Percentiles rank a stretch among this genome's conserved stretches.
phyloP scores from a whole-genome alignment of 2,329 filamentous ascomycete genomes.

The Plenodomus tracheiphilus region DNA sequence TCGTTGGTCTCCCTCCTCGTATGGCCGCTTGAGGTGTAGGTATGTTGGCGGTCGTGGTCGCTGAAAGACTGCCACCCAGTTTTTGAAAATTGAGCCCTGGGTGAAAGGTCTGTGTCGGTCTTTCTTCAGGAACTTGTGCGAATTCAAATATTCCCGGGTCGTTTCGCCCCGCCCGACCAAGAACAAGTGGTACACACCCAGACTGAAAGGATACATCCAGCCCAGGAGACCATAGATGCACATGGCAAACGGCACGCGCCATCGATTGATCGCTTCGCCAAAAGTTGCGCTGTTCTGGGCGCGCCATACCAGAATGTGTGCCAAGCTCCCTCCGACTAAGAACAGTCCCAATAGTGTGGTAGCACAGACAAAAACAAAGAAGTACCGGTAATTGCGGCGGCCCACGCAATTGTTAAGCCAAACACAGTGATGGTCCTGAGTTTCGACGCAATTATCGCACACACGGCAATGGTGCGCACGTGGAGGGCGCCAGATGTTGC shows the following conservation, averaged over 20 bases:
- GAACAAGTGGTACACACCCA: constrained; percentile 89
- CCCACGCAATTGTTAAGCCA: constrained; percentile 99
- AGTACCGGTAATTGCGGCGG: constrained; percentile 95
- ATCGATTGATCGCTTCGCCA: constrained; percentile 66
- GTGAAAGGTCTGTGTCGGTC: constrained; percentile 91
- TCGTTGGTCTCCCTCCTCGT: constrained; percentile 81
- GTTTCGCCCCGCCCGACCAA: constrained; percentile 90
- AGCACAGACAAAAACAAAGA: constrained; percentile 86
- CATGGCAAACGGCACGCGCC: constrained; percentile 84
- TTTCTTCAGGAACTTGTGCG: constrained; percentile 89
- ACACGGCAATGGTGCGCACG: constrained; percentile 94
- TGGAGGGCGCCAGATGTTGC: constrained; percentile 95
- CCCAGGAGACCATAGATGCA: constrained; percentile 78
- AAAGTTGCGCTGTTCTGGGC: constrained; percentile 68
- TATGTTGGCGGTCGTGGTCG: constrained; percentile 87
- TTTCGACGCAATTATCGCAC: constrained; percentile 97
- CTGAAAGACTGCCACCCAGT: constrained; percentile 79
- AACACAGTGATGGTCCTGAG: constrained; percentile 96
- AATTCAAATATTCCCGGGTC: constrained; percentile 93
- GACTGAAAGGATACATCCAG: constrained; percentile 77
- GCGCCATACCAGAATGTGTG: constrained; percentile 76
- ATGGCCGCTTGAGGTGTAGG: constrained; percentile 78
- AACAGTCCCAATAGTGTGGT: constrained; percentile 77
- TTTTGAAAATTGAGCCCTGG: constrained; percentile 73
- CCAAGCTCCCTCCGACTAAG: constrained; percentile 75